Percentiles rank a stretch among this genome's conserved stretches.
These are phyloP conservation scores for Eucalyptus curtisii DNA, from an alignment of 345 rosid species.

Conservation along the genomic window DNA sequence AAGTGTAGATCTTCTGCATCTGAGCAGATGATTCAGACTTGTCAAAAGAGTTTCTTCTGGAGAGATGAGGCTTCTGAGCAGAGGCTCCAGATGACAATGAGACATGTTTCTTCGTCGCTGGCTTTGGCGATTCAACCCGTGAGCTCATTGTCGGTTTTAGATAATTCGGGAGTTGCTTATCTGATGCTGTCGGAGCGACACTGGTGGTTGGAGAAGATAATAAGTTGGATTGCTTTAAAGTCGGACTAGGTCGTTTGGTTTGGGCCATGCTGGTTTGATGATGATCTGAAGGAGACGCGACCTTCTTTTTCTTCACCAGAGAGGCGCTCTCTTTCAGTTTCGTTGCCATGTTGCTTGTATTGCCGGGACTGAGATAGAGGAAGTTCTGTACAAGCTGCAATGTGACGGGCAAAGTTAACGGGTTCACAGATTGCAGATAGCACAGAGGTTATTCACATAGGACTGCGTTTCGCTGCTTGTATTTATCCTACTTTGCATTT, in stretches of 20 bases:
- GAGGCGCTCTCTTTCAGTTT: neutral
- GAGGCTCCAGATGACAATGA: neutral
- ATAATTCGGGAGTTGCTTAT: slow-evolving; percentile 29
- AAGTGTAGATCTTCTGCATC: slow-evolving; percentile 18
- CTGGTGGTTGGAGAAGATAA: neutral
- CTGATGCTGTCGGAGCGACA: neutral
- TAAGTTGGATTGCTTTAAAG: neutral
- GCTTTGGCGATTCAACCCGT: slow-evolving; percentile 19
- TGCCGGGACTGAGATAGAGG: neutral
- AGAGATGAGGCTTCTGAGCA: slow-evolving; percentile 14
- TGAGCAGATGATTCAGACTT: slow-evolving; percentile 35
- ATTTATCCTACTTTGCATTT: neutral
- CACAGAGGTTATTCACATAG: neutral
- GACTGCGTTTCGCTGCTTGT: neutral
- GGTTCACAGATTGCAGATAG: neutral
- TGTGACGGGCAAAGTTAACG: neutral
- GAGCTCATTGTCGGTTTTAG: slow-evolving; percentile 56
- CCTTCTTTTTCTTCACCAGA: neutral
- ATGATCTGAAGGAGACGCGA: neutral
- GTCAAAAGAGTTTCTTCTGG: slow-evolving; percentile 78
- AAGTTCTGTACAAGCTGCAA: neutral
- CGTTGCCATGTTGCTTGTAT: neutral
- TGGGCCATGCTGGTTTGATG: neutral
- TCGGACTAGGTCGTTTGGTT: neutral
- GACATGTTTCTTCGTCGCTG: slow-evolving; percentile 21